Evolutionary conservation across 2,329 filamentous ascomycete species (phyloP).

Genomic region (Phaeoacremonium minimum): DNA sequence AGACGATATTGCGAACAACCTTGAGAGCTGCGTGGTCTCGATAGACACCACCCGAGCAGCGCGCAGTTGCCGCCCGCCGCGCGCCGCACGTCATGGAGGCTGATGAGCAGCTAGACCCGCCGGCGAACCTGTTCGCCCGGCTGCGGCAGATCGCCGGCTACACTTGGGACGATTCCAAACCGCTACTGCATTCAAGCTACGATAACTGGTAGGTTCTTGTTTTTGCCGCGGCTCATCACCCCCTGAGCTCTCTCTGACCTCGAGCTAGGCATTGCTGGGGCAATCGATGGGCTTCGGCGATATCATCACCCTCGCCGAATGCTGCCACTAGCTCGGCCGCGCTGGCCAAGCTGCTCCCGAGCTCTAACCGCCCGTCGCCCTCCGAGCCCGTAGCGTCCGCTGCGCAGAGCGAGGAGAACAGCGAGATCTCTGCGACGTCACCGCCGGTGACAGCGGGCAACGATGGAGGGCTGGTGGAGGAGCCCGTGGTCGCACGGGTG

Average conservation of each 20-base stretch:
- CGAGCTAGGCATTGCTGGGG: constrained; percentile 60
- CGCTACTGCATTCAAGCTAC: constrained; percentile 66
- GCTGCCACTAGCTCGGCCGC: constrained; percentile 36
- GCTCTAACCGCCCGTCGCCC: constrained; percentile 31
- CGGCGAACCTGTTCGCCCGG: constrained; percentile 66
- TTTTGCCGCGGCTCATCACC: background rate
- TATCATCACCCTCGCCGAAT: constrained; percentile 21
- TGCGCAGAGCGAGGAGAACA: constrained; percentile 30
- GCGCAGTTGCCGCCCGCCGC: no score
- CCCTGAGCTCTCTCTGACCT: background rate
- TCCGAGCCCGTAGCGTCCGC: constrained; percentile 30
- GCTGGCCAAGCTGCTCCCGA: constrained; percentile 34
- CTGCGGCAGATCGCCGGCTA: constrained; percentile 70
- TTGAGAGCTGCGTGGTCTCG: no score
- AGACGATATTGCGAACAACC: no score
- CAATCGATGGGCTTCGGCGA: constrained; percentile 49
- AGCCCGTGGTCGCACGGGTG: constrained; percentile 73
- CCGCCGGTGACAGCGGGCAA: constrained; percentile 28
- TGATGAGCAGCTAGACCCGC: constrained; percentile 58
- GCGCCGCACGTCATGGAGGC: constrained; percentile 53
- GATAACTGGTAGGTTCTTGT: constrained; percentile 68
- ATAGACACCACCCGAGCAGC: no score
- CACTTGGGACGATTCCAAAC: constrained; percentile 65
- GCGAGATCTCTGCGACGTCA: constrained; percentile 31
- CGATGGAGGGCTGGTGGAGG: constrained; percentile 53